Evolutionary conservation across 345 rosid genomes (phyloP), one percentile per base, ranked within the genome.

Genomic region (Sonneratia caseolaris): DNA sequence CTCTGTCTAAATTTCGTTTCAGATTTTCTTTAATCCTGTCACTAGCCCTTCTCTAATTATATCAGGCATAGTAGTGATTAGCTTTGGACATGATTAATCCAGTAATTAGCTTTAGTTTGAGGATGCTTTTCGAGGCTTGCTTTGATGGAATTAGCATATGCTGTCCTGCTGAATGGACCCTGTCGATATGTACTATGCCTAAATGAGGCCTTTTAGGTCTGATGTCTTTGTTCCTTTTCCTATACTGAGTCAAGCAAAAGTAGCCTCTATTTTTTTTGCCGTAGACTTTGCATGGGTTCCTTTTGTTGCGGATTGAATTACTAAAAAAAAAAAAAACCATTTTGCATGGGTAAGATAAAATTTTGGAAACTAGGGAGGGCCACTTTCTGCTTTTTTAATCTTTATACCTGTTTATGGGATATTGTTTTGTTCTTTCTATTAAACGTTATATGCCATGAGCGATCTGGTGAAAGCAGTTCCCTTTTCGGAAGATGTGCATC

Each of bases 191-290:
- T 32, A 2, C 66, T 13, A 13, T 42, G 45, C 75, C 21, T 49
- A 70, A 68, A 71, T 74, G 56, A 71, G 66, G 73, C 55, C 45
- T 62, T 71, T 78, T 76, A 69, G 76, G 77, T 68, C 45, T 72
- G 70, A 83, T 42, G 53, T 61, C 22, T 75, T 75, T 83, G 79
- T 74, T 71, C 75, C 77, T 72, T 75, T 66, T 35, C 36, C 3
- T 12, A 79, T 79, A 73, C 81, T 79, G 82, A 73, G 72, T 66
- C 76, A 48, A 49, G 76, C 51, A 78, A 78, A 76, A 71, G 43
- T 7, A 22, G 70, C n/a, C 18, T 24, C 12, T 64, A 8, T 72
- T 48, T 42, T 42, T 55, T 37, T 22, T 38, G 7, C 24, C 19
- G 3, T 16, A 21, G n/a, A 35, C 0, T 55, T 40, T 70, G 38